Evolutionary conservation across 2,329 filamentous ascomycete species (phyloP), one percentile per base, ranked within the genome.

Genomic region (Grosmannia clavigera): DNA sequence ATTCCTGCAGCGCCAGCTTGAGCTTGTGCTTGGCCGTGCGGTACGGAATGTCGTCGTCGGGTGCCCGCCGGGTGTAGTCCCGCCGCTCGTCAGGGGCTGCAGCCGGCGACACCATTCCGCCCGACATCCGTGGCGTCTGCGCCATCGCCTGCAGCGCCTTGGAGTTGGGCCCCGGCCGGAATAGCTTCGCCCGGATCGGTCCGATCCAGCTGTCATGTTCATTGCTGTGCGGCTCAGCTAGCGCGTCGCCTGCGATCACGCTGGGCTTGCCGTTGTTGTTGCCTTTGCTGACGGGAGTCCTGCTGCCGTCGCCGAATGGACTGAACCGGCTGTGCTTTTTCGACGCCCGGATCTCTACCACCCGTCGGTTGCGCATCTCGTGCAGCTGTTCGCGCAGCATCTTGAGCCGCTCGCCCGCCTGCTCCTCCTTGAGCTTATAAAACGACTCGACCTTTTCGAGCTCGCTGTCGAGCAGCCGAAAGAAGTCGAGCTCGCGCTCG

Each of bases 381-480:
- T 95, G 92, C 38, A 99, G 78, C 70, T 99, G 94, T 58, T 91
- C 84, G 51, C 88, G 83, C 55, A 99, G 77, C 4, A 87, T 71
- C 0, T 77, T 75, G 29, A 96, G 75, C 2, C 92, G 83, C 59
- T 85, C 76, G 0, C 84, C 87, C 0, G 92, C 90, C 69, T 96
- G 90, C 33, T 88, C 81, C 69, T 99, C 94, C 69, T 96, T 96
- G 65, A 83, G 75, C 66, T 83, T 85, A 75, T 97, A 97, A 68
- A 99, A 99, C 0, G 77, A 74, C 69, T 99, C 92, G 12, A 99
- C 90, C 73, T 97, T 99, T n/a, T 85, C 79, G 16, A 99, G 76
- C 73, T 99, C 88, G 11, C 76, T 76, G 66, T 96, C 90, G 58
- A 99, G 76, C 68, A 94, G 99, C 0, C 78, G 74, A 70, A 92